Percentiles rank a stretch among this genome's conserved stretches.
These are phyloP conservation scores for Trifolium pratense DNA, from an alignment of 306 rosid genomes.

Conservation along the genomic window DNA sequence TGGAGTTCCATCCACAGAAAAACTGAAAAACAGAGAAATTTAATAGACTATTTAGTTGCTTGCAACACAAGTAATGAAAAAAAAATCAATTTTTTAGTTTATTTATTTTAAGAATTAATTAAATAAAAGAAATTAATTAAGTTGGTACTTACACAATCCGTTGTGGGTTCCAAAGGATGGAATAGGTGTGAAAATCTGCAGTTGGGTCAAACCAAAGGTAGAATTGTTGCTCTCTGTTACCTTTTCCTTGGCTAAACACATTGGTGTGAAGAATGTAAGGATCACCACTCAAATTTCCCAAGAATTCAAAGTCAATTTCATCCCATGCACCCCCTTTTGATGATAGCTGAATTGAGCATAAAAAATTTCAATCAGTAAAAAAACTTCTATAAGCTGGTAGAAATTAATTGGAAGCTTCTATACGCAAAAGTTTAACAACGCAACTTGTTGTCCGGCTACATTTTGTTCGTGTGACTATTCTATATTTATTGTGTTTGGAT, in stretches of 20 bases:
- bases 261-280: not conserved
- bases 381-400: too few species aligned
- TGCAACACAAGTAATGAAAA: not conserved
- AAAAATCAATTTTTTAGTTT: too few species aligned
- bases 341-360: not conserved
- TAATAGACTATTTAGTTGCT: not conserved
- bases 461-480: too few species aligned
- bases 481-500: too few species aligned
- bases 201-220: not conserved
- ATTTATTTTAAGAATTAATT: not conserved
- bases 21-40: slow-evolving; percentile 38
- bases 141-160: not conserved
- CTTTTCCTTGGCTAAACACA: not conserved
- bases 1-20: slow-evolving; percentile 73
- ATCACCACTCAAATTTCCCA: not conserved
- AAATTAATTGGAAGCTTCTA: too few species aligned
- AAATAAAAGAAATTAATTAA: not conserved
- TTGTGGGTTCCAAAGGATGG: not conserved
- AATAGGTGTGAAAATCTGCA: not conserved
- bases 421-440: too few species aligned
- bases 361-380: too few species aligned
- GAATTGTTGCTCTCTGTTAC: not conserved
- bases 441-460: too few species aligned
- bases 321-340: not conserved
- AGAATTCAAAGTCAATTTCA: slow-evolving; percentile 1